Percentiles rank a stretch among this genome's conserved stretches.
phyloP scores from a whole-genome alignment of 1,284 basidiomycete species.

The Cutaneotrichosporon daszewskae region DNA sequence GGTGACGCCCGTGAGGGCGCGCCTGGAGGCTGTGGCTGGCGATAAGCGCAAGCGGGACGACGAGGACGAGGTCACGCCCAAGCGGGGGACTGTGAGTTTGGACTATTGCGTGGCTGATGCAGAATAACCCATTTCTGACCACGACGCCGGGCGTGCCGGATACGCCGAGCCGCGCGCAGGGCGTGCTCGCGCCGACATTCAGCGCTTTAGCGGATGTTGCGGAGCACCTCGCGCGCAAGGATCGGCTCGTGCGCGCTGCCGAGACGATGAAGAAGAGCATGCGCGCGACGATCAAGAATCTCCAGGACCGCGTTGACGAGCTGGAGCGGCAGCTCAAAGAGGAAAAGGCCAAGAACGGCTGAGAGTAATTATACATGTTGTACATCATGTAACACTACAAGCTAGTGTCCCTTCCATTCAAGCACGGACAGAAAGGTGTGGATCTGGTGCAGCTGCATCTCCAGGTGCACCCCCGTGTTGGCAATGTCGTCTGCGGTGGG shows the following conservation, averaged over 20 bases:
- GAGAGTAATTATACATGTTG: background rate
- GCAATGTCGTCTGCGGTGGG: slow-evolving; percentile 3
- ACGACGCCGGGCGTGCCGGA: background rate
- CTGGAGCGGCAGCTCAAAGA: slow-evolving; percentile 14
- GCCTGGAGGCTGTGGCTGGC: slow-evolving; percentile 1
- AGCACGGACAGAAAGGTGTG: slow-evolving; percentile 30
- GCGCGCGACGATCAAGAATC: slow-evolving; percentile 29
- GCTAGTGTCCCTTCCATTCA: slow-evolving; percentile 28
- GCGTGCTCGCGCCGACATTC: slow-evolving; percentile 24
- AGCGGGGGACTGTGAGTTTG: slow-evolving; percentile 1
- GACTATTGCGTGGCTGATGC: background rate
- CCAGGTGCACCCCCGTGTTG: slow-evolving; percentile 11
- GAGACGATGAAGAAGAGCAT: slow-evolving; percentile 39
- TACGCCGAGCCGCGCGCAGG: slow-evolving; percentile 3
- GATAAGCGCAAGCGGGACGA: slow-evolving; percentile 6
- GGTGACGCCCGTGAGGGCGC: background rate
- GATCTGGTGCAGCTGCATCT: slow-evolving; percentile 11
- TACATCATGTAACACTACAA: background rate
- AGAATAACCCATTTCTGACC: slow-evolving; percentile 10
- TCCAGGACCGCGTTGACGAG: slow-evolving; percentile 27
- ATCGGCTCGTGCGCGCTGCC: slow-evolving; percentile 32
- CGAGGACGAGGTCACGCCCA: slow-evolving; percentile 1
- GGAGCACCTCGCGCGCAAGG: slow-evolving; percentile 37
- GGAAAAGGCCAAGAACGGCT: background rate
- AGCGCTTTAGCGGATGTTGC: slow-evolving; percentile 25